A percentile compares a stretch with the other conserved stretches of the same genome.
These are phyloP conservation scores for Solanum sitiens DNA, from an alignment of 257 asterid genomes.

Conservation along the genomic window DNA sequence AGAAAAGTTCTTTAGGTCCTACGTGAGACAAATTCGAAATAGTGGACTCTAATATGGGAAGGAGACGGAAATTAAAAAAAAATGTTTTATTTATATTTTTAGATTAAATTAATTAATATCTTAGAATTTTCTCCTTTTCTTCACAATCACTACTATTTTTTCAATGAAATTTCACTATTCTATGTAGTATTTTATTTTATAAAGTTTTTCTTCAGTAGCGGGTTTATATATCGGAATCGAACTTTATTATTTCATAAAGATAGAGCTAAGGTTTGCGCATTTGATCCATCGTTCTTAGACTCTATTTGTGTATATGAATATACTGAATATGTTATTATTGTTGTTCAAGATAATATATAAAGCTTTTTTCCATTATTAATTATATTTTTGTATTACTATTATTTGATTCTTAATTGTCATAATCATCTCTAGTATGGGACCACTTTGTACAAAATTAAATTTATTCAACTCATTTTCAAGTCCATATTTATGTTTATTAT, in stretches of 20 bases:
- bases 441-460: not conserved
- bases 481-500: not conserved
- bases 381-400: not conserved
- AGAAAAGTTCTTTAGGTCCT: not conserved
- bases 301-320: too few species aligned
- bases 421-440: not conserved
- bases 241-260: too few species aligned
- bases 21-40: accelerated
- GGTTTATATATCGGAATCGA: accelerated
- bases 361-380: not conserved
- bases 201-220: too few species aligned
- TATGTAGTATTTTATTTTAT: not conserved
- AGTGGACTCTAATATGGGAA: not conserved
- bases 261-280: too few species aligned
- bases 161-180: not conserved
- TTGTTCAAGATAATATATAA: not conserved
- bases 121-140: not conserved
- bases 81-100: not conserved
- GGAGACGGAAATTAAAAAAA: not conserved
- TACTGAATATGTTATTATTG: not conserved
- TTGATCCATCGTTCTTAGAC: too few species aligned
- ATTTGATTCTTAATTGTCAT: not conserved
- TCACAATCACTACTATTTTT: not conserved
- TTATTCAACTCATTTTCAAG: not conserved
- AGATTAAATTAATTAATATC: not conserved